Evolutionary conservation across 192 early-diverging fungal species (phyloP).

Genomic region (Umbelopsis ramanniana): DNA sequence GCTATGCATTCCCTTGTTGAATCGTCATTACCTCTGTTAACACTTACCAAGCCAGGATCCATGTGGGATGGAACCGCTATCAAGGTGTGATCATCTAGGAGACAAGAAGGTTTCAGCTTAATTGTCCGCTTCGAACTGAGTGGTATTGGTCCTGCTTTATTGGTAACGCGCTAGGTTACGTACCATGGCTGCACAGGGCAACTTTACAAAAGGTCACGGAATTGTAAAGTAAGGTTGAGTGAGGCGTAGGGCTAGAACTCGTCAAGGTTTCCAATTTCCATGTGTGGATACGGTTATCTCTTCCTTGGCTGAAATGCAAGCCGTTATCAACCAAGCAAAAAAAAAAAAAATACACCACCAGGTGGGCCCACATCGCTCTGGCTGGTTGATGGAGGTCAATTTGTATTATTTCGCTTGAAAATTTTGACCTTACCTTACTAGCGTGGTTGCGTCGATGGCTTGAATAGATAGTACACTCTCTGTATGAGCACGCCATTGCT

Average conservation of each 20-base stretch:
- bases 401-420: too few species aligned
- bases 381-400: too few species aligned
- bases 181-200: constrained; percentile 13
- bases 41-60: constrained; percentile 26
- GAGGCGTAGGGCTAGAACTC: constrained; percentile 1
- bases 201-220: constrained; percentile 38
- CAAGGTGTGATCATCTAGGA: constrained; percentile 12
- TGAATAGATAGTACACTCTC: constrained; percentile 28
- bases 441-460: constrained; percentile 2
- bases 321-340: too few species aligned
- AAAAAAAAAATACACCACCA: too few species aligned
- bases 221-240: constrained; percentile 25
- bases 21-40: too few species aligned
- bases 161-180: not conserved
- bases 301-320: constrained; percentile 32
- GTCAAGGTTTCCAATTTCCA: constrained; percentile 27
- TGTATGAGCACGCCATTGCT: constrained; percentile 36
- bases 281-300: constrained; percentile 37
- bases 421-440: constrained; percentile 28
- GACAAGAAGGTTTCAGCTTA: not conserved
- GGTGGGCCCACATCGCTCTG: too few species aligned
- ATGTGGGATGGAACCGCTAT: constrained; percentile 31
- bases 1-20: not conserved
- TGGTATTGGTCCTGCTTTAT: not conserved
- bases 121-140: not conserved